Percentiles rank a stretch among this genome's conserved stretches.
These are phyloP conservation scores for Eucalyptus polyanthemos DNA, from an alignment of 345 rosid genomes.

Conservation along the genomic window DNA sequence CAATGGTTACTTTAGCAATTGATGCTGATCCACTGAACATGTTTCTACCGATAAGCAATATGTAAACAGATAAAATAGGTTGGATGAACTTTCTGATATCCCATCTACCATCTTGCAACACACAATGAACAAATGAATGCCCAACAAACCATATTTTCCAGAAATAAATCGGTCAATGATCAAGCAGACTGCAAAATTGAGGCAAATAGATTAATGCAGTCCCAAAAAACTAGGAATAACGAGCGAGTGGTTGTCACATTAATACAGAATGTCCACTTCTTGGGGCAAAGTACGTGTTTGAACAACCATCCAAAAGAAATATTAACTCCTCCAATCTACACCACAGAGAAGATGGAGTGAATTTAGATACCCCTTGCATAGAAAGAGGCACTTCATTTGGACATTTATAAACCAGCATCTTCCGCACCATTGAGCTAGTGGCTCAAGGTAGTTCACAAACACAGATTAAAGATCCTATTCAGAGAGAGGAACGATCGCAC, in stretches of 20 bases:
- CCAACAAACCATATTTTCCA: not conserved
- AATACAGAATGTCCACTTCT: not conserved
- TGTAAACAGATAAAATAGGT: not conserved
- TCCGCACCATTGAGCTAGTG: not conserved
- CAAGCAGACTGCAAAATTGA: not conserved
- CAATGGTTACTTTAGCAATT: not conserved
- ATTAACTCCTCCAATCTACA: not conserved
- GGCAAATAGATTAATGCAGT: not conserved
- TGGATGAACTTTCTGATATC: not conserved
- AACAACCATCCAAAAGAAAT: not conserved
- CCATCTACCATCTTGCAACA: not conserved
- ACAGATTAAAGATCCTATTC: not conserved
- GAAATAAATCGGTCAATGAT: not conserved
- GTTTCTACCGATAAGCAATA: not conserved
- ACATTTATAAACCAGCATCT: not conserved
- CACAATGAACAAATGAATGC: not conserved
- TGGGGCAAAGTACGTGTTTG: not conserved
- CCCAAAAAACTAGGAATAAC: not conserved
- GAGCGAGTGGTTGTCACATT: not conserved
- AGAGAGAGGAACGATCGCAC: not conserved
- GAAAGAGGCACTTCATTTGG: not conserved
- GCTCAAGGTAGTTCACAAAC: not conserved
- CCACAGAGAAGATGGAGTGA: not conserved
- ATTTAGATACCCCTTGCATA: not conserved
- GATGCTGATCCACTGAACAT: not conserved